Base-by-base conservation (phyloP, 2,329 filamentous ascomycete genomes). In the Nannizziopsis arthrosporioides region DNA sequence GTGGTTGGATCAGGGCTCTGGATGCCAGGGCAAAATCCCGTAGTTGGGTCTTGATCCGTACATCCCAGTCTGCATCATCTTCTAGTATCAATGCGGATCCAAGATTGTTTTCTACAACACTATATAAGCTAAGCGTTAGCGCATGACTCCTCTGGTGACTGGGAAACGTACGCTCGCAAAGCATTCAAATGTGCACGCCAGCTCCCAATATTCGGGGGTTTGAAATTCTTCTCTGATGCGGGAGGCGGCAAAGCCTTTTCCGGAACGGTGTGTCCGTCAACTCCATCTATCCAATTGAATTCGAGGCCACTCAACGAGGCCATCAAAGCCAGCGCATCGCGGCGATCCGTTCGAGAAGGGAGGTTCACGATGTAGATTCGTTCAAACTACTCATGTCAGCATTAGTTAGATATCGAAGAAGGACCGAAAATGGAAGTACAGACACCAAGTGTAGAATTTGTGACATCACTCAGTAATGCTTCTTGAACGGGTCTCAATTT, bases 1-100 rank as follows among this genome's bases (percentile, higher is more conserved):
- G 22, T 7, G 22, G 22, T 27, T 27, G 22, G 22, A 7, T 27
- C 4, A 27, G 22, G 22, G 22, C 22, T 27, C 22, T 27, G 22
- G 22, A 27, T 4, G 22, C 22, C 22, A 27, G 22, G 22, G 22
- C 22, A 27, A 27, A 27, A 4, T 27, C 4, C 3, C 62, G 62
- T 12, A 78, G 65, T 54, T 79, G 75, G 0, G 60, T 44, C 30
- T 72, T 72, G 18, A 78, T 57, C 0, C 67, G 62, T 10, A 77
- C 59, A 48, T 78, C 76, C 76, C 76, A 79, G 60, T 79, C 75
- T 15, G 70, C 67, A 48, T 78, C 75, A 54, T 78, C 75, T 55
- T 79, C 76, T 19, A 78, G 57, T 22, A 78, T 72, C 1, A 78
- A 60, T 0, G 72, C 74, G 1, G 70, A 72, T 1, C 64, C 61